Base-by-base conservation (phyloP, 192 early-diverging fungal genomes). In the Coemansia reversa region DNA sequence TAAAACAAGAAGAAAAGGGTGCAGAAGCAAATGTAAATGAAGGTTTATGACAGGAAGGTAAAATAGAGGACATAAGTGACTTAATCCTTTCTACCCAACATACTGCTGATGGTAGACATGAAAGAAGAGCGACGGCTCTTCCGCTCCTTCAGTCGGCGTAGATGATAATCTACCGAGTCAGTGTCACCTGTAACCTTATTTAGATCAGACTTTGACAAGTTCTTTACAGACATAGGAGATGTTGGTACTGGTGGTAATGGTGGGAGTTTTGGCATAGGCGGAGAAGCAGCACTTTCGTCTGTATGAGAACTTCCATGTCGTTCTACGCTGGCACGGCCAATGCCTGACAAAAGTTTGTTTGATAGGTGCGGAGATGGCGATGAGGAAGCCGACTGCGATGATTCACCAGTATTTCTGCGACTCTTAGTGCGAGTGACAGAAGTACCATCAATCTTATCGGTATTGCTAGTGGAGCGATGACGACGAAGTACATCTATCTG, bases 121-220 rank as follows among this genome's bases (percentile, higher is more conserved):
- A 80, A 72, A 48, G 78, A 80, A 11, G 72, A 71, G n/a, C 78
- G 78, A 0, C 78, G 60, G 33, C 67, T 60, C 51, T 79, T 79
- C 18, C 62, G 59, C 6, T 68, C 62, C 19, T 66, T 63, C 16
- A 74, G 65, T 5, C 72, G 65, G 9, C 69, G 67, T 54, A 74
- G 58, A 39, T 74, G 77, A 32, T 80, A 65, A 42, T 80, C 77
- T 28, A 71, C 71, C 24, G 72, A 80, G 45, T 80, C 77, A 14
- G 22, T 61, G 7, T 80, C 77, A 22, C 62, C 65, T 0, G 60
- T 51, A 23, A 53, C 52, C n/a, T 54, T 60, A 42, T 62, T 69
- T 5, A 60, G 33, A 19, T 49, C 68, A 18, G 49, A 25, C 29
- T 42, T 42, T 0, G 48, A 45, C 23, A 30, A 51, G 47, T 20